Conservation (phyloP, 1,139 yeast genomes). For the Saccharomyces hybrid region DNA sequence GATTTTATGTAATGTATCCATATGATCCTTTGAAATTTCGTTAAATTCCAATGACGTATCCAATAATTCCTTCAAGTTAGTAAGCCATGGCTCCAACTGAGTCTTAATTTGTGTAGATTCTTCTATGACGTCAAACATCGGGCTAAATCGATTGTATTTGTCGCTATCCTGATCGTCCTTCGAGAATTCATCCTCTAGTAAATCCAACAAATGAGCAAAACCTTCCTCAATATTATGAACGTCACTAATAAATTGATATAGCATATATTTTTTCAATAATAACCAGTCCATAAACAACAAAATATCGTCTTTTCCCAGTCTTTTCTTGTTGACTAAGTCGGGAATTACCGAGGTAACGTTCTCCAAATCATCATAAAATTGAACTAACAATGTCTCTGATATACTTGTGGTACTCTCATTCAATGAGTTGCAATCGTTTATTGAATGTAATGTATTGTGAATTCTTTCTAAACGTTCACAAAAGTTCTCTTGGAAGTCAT, state of each 20-base stretch:
- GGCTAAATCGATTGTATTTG: constrained; percentile 14
- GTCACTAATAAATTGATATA: constrained; percentile 36
- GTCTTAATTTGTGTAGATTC: constrained; percentile 36
- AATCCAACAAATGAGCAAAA: constrained; percentile 38
- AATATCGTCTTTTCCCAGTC: background rate
- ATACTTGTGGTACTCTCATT: background rate
- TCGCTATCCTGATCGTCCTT: constrained; percentile 7
- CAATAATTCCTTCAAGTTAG: constrained; percentile 37
- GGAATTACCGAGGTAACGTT: background rate
- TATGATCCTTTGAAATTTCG: constrained; percentile 48
- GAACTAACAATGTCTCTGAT: background rate
- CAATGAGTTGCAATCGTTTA: background rate
- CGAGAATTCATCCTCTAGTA: constrained; percentile 31
- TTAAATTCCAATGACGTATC: constrained; percentile 51
- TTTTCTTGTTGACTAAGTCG: background rate
- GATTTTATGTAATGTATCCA: constrained; percentile 46
- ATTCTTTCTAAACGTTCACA: background rate
- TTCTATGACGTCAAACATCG: constrained; percentile 29
- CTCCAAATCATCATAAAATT: background rate
- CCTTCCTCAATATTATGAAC: constrained; percentile 43
- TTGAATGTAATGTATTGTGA: background rate
- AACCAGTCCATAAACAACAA: background rate
- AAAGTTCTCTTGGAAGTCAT: background rate
- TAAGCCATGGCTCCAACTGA: constrained; percentile 36
- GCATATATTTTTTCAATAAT: constrained; percentile 20